A percentile compares a stretch with the other conserved stretches of the same genome.
Conservation (phyloP, 2,329 filamentous ascomycete genomes). For the Tolypocladium inflatum region DNA sequence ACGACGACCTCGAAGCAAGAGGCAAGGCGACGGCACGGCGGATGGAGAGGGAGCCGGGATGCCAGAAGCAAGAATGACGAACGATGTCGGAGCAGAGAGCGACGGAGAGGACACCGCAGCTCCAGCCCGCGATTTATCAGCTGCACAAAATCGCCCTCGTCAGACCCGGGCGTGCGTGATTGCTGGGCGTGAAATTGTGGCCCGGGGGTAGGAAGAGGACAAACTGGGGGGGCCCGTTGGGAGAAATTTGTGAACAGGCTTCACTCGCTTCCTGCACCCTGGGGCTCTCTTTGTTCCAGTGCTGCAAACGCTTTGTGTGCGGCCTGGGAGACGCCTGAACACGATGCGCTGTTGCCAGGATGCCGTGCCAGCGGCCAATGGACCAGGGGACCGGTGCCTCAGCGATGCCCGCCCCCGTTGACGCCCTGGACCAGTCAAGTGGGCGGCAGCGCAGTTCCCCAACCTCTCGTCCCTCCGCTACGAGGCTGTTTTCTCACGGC, state of each 20-base stretch:
- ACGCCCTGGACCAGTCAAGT: neutral
- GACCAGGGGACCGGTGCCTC: neutral
- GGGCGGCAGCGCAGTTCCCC: neutral
- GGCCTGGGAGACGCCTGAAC: neutral
- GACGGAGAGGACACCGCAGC: neutral
- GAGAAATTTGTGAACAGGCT: neutral
- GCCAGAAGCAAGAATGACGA: neutral
- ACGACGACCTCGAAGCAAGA: neutral
- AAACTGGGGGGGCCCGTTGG: neutral
- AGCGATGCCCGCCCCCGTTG: neutral
- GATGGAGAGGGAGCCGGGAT: neutral
- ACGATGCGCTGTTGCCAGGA: neutral
- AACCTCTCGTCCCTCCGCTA: neutral
- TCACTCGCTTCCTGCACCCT: neutral
- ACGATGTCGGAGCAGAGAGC: neutral
- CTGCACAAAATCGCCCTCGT: conserved; percentile 7
- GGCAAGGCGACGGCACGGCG: neutral
- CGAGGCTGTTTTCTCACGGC: neutral
- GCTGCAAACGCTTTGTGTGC: neutral
- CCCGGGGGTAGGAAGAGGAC: neutral
- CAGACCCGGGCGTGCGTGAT: neutral
- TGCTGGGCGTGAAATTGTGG: neutral
- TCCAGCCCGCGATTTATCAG: conserved; percentile 19
- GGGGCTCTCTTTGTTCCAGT: neutral
- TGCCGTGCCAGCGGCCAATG: neutral